phyloP scores from a whole-genome alignment of 108 stramenopile genomes.

The Cyclostephanos invisitatus region DNA sequence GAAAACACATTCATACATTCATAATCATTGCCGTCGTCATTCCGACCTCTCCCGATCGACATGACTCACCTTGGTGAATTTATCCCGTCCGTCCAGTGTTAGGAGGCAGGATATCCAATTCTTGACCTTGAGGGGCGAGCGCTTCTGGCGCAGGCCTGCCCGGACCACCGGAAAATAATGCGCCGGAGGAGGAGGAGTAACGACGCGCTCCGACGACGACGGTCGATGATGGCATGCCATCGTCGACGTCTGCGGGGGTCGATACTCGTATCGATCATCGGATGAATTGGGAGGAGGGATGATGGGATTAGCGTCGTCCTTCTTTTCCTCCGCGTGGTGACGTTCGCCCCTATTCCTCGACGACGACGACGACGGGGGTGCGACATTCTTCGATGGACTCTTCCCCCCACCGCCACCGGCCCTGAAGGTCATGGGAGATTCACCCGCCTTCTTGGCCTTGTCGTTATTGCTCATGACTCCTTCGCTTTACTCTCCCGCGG shows the following conservation, averaged over 20 bases:
- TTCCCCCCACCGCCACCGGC: not conserved
- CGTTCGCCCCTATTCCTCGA: not conserved
- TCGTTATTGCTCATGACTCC: not conserved
- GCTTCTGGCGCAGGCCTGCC: constrained; percentile 32
- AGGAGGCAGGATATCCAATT: constrained; percentile 72
- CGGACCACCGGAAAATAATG: constrained; percentile 6
- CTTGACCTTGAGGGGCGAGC: constrained; percentile 32
- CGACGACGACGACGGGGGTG: too few relatives aligned
- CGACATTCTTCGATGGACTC: not conserved
- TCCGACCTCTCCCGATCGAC: not conserved
- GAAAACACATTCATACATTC: too few relatives aligned
- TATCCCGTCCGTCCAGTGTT: constrained; percentile 82
- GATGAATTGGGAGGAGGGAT: too few relatives aligned
- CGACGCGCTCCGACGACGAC: too few relatives aligned
- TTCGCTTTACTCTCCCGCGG: too few relatives aligned
- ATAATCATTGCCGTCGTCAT: too few relatives aligned
- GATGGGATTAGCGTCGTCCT: not conserved
- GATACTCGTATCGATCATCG: too few relatives aligned
- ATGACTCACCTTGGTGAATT: constrained; percentile 63
- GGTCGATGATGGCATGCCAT: not conserved
- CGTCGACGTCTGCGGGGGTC: not conserved
- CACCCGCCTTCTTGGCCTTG: not conserved
- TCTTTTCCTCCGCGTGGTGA: not conserved
- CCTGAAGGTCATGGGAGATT: not conserved
- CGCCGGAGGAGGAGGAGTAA: not conserved